Conservation (phyloP, 2,329 filamentous ascomycete species). For the Cladosporium halotolerans region DNA sequence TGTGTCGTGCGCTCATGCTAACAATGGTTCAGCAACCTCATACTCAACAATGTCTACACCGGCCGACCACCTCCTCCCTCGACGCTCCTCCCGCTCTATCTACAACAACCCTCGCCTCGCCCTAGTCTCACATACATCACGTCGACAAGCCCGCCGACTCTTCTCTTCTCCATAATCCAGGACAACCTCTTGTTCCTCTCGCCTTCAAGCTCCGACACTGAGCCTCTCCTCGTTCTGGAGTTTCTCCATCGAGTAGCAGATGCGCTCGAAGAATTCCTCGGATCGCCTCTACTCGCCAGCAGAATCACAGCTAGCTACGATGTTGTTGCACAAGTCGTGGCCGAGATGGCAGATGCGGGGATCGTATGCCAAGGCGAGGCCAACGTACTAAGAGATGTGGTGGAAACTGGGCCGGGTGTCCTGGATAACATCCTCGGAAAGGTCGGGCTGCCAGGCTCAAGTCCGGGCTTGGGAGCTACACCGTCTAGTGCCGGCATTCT, state of each 20-base stretch:
- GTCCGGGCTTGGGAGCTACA: slow-evolving; percentile 20
- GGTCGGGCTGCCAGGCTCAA: slow-evolving; percentile 68
- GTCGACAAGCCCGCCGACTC: slow-evolving; percentile 73
- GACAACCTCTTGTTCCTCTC: slow-evolving; percentile 81
- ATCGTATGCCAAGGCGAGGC: slow-evolving; percentile 85
- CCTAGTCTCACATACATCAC: slow-evolving; percentile 82
- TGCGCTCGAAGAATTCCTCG: slow-evolving; percentile 88
- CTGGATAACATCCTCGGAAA: slow-evolving; percentile 83
- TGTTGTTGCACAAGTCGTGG: slow-evolving; percentile 84
- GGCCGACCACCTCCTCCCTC: slow-evolving; percentile 71
- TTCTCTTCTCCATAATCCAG: slow-evolving; percentile 83
- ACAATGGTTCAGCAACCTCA: slow-evolving; percentile 51
- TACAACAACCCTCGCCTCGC: slow-evolving; percentile 71
- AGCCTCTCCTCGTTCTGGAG: slow-evolving; percentile 84
- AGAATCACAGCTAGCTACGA: slow-evolving; percentile 90
- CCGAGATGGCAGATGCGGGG: slow-evolving; percentile 94
- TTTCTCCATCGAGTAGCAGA: slow-evolving; percentile 92
- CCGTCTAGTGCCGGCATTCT: slow-evolving; percentile 15
- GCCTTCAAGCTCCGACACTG: slow-evolving; percentile 77
- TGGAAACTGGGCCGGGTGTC: slow-evolving; percentile 78
- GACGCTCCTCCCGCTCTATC: slow-evolving; percentile 77
- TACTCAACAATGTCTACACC: slow-evolving; percentile 85
- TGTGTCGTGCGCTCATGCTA: slow-evolving; percentile 11
- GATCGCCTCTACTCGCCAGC: slow-evolving; percentile 73
- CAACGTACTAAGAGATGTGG: slow-evolving; percentile 83